Conservation (phyloP, 805 yeast genomes). For the Kodamaea jinghongensis region DNA sequence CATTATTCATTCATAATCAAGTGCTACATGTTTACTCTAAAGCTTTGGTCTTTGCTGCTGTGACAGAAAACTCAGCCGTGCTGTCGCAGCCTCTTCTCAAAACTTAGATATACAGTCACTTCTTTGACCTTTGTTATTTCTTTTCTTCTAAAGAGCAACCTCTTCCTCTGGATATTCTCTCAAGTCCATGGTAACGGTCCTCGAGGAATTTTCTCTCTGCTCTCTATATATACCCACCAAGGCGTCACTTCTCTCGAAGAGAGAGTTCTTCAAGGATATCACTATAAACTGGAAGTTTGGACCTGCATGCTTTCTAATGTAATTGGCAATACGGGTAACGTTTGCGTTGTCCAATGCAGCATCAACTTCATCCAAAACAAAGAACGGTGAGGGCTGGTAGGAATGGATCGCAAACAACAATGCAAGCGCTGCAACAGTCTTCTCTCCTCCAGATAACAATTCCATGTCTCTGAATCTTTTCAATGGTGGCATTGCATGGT, state of each 20-base stretch:
- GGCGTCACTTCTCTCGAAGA: slow-evolving; percentile 86
- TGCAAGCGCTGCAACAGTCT: slow-evolving; percentile 94
- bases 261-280: slow-evolving; percentile 80
- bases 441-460: slow-evolving; percentile 92
- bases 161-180: slow-evolving; percentile 51
- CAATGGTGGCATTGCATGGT: slow-evolving; percentile 95
- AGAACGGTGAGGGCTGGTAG: slow-evolving; percentile 90
- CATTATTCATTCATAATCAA: background rate
- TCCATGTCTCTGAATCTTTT: slow-evolving; percentile 93
- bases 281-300: slow-evolving; percentile 88
- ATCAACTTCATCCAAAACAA: slow-evolving; percentile 95
- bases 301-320: slow-evolving; percentile 71
- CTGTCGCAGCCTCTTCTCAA: too few species aligned
- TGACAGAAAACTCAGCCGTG: too few species aligned
- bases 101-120: too few species aligned
- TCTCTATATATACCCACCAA: slow-evolving; percentile 91
- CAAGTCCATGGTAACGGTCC: slow-evolving; percentile 70
- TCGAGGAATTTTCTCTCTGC: slow-evolving; percentile 68
- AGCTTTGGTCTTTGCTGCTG: background rate
- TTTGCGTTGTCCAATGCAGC: slow-evolving; percentile 93
- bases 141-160: background rate
- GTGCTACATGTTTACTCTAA: background rate
- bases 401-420: slow-evolving; percentile 88
- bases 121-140: background rate
- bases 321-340: slow-evolving; percentile 82